Evolutionary conservation across 1,139 yeast species (phyloP), one percentile per base, ranked within the genome.

Genomic region (Saccharomyces uvarum): DNA sequence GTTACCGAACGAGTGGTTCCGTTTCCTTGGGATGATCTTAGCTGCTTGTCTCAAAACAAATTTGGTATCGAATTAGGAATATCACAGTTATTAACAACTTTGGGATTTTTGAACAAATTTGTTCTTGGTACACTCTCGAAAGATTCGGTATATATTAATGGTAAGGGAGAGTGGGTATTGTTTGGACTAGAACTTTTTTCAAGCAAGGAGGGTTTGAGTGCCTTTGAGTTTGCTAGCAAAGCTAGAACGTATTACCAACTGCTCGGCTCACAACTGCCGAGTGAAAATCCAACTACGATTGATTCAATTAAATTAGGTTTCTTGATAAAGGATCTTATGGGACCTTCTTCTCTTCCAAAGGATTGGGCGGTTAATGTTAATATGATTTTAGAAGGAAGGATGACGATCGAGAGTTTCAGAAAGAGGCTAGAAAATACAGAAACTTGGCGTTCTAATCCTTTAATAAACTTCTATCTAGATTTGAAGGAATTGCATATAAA

Each of bases 1-100:
- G 77, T 90, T 8, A 86, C 96, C 1, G 99, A 93, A 68, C 78
- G 81, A 13, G 89, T 86, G 1, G 64, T 66, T n/a, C 95, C 96
- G 0, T 73, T 89, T 54, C 64, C 70, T 32, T 66, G 69, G 16
- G 57, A 59, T 28, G 49, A 56, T 7, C 21, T 61, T 1, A 27
- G 48, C 9, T 29, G 57, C 28, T 54, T 73, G 48, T 48, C 54
- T 51, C 56, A 56, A 50, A 65, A 62, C 59, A 72, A 42, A 54
- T 78, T 68, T 66, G 75, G 75, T 2, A 72, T 81, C 44, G 63
- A 79, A 7, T 79, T 84, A 67, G 95, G 96, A 0, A 67, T 88
- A 1, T 78, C 80, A 59, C 78, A 76, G 42, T 64, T 87, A 8
- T 75, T 81, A 8, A 76, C 75, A 49, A 81, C 90, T 0, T 63